A percentile compares a stretch with the other conserved stretches of the same genome.
These are phyloP conservation scores for Fistulifera solaris DNA, from an alignment of 108 stramenopile species.

Conservation along the genomic window DNA sequence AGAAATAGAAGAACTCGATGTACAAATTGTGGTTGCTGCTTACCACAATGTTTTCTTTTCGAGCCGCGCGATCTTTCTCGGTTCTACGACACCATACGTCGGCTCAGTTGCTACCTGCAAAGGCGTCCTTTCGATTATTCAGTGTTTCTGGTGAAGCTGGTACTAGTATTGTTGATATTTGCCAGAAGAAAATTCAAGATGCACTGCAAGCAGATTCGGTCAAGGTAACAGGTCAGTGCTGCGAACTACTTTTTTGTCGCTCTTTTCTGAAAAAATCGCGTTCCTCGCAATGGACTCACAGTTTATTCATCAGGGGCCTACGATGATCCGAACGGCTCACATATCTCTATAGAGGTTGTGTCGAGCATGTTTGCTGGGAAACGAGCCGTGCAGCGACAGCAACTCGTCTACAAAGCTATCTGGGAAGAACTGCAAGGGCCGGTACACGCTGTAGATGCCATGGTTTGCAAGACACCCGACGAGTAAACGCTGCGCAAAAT, in stretches of 20 bases:
- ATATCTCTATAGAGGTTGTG: constrained; percentile 78
- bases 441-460: constrained; percentile 86
- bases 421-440: constrained; percentile 88
- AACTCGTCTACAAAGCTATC: constrained; percentile 89
- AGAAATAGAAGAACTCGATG: too few relatives aligned
- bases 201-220: constrained; percentile 71
- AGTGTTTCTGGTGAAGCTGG: too few relatives aligned
- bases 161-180: constrained; percentile 48
- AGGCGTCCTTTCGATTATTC: too few relatives aligned
- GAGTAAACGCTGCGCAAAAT: constrained; percentile 18
- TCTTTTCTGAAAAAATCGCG: background rate
- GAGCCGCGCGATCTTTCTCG: too few relatives aligned
- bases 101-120: too few relatives aligned
- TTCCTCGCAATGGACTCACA: background rate
- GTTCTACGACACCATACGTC: too few relatives aligned
- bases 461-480: constrained; percentile 84
- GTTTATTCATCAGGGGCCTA: constrained; percentile 32
- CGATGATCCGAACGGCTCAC: constrained; percentile 90
- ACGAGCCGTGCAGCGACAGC: constrained; percentile 76
- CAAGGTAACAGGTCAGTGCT: constrained; percentile 57
- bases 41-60: too few relatives aligned
- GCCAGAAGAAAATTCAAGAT: constrained; percentile 54
- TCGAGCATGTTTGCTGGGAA: constrained; percentile 76
- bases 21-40: too few relatives aligned
- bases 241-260: background rate